phyloP scores from a whole-genome alignment of 768 basidiomycete genomes.

The Lyophyllum shimeji region DNA sequence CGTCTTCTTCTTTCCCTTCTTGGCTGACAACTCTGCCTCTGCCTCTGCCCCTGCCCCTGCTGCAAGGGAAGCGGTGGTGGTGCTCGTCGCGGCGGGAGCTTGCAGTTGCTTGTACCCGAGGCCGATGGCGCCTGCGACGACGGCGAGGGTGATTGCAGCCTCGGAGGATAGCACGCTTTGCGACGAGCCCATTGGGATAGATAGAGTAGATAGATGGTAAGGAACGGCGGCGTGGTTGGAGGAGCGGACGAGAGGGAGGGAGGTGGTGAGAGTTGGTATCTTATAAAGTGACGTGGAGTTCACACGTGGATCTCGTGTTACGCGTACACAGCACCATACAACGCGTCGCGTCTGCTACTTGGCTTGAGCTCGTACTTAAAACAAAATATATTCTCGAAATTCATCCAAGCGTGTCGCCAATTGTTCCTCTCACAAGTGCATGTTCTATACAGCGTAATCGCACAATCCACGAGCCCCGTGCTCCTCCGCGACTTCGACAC shows the following conservation, averaged over 20 bases:
- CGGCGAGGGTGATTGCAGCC: slow-evolving; percentile 32
- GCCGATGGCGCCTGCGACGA: slow-evolving; percentile 41
- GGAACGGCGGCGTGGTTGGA: background rate
- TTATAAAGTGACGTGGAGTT: slow-evolving; percentile 22
- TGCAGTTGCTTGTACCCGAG: slow-evolving; percentile 36
- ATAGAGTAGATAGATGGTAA: slow-evolving; percentile 1
- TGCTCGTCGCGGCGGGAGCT: slow-evolving; percentile 6
- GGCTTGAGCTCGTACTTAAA: too few relatives aligned
- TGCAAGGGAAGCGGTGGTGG: slow-evolving; percentile 1
- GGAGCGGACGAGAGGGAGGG: background rate
- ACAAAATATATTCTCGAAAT: too few relatives aligned
- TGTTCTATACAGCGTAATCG: too few relatives aligned
- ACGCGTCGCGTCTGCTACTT: slow-evolving; percentile 17
- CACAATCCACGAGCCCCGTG: too few relatives aligned
- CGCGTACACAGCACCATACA: slow-evolving; percentile 23
- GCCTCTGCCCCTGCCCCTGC: too few relatives aligned
- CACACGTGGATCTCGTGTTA: slow-evolving; percentile 18
- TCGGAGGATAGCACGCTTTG: slow-evolving; percentile 44
- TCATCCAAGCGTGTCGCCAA: too few relatives aligned
- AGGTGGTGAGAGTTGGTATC: background rate
- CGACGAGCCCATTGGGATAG: slow-evolving; percentile 41
- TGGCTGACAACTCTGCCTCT: slow-evolving; percentile 3
- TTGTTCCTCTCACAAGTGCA: too few relatives aligned
- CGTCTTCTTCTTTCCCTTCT: slow-evolving; percentile 25
- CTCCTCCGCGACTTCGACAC: too few relatives aligned